Evolutionary conservation across 2,329 filamentous ascomycete genomes (phyloP), one percentile per base, ranked within the genome.

Genomic region (Xylariaceae sp.): DNA sequence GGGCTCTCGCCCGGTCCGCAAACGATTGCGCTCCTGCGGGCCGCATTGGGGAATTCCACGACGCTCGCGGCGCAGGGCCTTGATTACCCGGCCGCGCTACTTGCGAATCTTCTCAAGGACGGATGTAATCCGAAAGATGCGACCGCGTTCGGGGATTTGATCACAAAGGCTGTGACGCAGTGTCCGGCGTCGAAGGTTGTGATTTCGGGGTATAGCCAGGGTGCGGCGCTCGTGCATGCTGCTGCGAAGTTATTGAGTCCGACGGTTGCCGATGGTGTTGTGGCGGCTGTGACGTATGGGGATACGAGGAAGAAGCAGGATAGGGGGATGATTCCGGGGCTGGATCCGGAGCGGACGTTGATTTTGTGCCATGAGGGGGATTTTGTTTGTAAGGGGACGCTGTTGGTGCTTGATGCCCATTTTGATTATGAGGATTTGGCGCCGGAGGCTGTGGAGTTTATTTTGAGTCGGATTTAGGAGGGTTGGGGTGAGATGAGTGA

Each of bases 21-120:
- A 3, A 76, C 74, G 1, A 85, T 88, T 59, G 71, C 73, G 5
- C 74, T 80, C 53, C 76, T 88, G 11, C 84, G 79, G 2, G 68
- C 75, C 1, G 73, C 77, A 11, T 57, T 70, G 8, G 66, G 67
- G 17, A 23, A 56, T 3, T 15, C 42, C 13, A 11, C 15, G 67
- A 30, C 23, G 23, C 4, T 70, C 7, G 68, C 68, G 0, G 68
- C 68, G 10, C 68, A 70, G 48, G 68, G 68, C 0, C 55, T 70
- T 8, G 64, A 68, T 4, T 70, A 70, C 47, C 66, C 67, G 1
- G 66, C 68, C 2, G 48, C 50, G 7, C 55, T 70, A 37, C 49
- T 66, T 44, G 66, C 67, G 35, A 70, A 70, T 47, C 58, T 70
- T 17, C 57, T 60, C 30, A 2, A 45, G 2, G 63, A 69, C 2